Evolutionary conservation across 305 asterid genomes (phyloP).

Genomic region (Petunia hybrid): DNA sequence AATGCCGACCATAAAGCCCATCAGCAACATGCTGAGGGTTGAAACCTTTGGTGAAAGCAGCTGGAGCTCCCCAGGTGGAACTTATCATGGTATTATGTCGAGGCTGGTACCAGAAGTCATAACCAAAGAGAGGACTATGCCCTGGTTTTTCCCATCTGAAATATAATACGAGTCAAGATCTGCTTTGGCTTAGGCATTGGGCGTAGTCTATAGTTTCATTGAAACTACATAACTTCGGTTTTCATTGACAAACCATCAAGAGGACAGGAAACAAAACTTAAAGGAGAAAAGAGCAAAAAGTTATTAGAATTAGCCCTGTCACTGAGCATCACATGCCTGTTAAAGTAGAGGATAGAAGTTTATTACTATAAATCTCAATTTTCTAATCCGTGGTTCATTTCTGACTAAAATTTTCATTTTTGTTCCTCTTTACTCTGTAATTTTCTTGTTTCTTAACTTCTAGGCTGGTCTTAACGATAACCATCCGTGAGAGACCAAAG

Average conservation of each 20-base stretch:
- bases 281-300: not conserved
- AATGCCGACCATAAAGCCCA: conserved; percentile 91
- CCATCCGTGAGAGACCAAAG: not conserved
- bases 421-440: not conserved
- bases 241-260: not conserved
- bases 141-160: conserved; percentile 99
- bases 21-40: conserved; percentile 83
- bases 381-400: not conserved
- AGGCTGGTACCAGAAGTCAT: conserved; percentile 99
- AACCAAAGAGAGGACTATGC: conserved; percentile 86
- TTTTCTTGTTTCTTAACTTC: not conserved
- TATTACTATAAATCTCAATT: not conserved
- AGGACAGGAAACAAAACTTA: not conserved
- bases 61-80: conserved; percentile 96
- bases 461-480: not conserved
- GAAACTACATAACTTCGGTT: conserved; percentile 7
- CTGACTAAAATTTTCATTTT: not conserved
- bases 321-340: not conserved
- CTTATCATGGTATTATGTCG: conserved; percentile 98
- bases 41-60: conserved; percentile 91
- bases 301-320: not conserved
- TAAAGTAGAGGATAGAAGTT: not conserved
- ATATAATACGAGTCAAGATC: not conserved
- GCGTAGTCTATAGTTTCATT: not conserved
- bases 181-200: not conserved